Conservation (phyloP, 2,329 filamentous ascomycete genomes). For the Talaromyces sp. region DNA sequence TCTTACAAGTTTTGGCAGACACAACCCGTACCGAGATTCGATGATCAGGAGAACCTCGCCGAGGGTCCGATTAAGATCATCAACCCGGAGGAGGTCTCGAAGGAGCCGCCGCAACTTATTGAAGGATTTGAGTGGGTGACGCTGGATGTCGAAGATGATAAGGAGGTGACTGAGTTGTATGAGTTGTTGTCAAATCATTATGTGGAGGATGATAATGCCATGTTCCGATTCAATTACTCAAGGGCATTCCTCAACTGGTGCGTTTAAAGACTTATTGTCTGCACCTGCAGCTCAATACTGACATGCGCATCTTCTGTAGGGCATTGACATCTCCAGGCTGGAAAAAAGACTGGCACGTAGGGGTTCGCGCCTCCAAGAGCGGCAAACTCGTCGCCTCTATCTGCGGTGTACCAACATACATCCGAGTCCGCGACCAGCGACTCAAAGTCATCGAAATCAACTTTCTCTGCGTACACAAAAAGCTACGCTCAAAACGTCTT, state of each 20-base stretch:
- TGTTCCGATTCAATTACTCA: slow-evolving; percentile 97
- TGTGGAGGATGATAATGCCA: slow-evolving; percentile 93
- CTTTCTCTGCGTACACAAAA: slow-evolving; percentile 98
- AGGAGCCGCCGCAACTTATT: slow-evolving; percentile 70
- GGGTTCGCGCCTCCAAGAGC: slow-evolving; percentile 78
- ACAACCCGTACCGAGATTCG: slow-evolving; percentile 85
- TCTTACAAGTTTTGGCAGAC: slow-evolving; percentile 99
- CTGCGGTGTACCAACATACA: slow-evolving; percentile 80
- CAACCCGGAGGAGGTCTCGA: slow-evolving; percentile 72
- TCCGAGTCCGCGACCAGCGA: slow-evolving; percentile 73
- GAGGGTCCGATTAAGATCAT: slow-evolving; percentile 84
- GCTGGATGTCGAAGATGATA: slow-evolving; percentile 75
- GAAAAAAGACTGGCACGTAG: slow-evolving; percentile 91
- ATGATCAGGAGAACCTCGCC: slow-evolving; percentile 55
- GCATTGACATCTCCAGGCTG: slow-evolving; percentile 92
- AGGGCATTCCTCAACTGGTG: slow-evolving; percentile 84
- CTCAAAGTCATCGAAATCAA: slow-evolving; percentile 89
- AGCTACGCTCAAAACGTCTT: slow-evolving; percentile 86
- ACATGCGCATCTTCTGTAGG: slow-evolving; percentile 47
- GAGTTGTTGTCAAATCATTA: slow-evolving; percentile 91
- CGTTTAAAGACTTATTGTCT: slow-evolving; percentile 6
- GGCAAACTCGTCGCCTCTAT: slow-evolving; percentile 93
- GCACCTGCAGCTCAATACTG: background rate
- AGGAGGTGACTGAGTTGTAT: slow-evolving; percentile 82
- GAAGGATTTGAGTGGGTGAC: slow-evolving; percentile 92